These are phyloP conservation scores for Aspergillus ellipticus DNA, from an alignment of 495 filamentous ascomycete species.

Conservation along the genomic window DNA sequence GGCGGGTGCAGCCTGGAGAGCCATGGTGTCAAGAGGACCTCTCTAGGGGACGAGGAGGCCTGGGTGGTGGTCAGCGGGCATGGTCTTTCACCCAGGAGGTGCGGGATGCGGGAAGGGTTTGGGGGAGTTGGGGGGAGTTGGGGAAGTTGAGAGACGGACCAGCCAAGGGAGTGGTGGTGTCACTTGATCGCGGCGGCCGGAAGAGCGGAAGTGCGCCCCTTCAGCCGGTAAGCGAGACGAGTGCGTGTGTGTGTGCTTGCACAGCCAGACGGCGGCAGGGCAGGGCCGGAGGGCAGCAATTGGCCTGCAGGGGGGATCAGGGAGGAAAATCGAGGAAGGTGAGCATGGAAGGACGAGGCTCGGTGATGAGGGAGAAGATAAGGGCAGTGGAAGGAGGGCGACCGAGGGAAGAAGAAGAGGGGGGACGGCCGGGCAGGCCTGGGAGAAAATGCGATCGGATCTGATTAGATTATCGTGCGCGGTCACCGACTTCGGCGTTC, in stretches of 20 bases:
- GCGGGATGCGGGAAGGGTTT: conserved; percentile 1
- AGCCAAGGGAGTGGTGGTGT: conserved; percentile 13
- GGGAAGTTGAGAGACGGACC: too few relatives aligned
- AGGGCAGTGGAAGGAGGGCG: background rate
- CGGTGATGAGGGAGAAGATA: background rate
- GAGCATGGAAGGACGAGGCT: conserved; percentile 1
- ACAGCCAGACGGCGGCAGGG: background rate
- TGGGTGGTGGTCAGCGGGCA: conserved; percentile 18
- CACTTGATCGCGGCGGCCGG: conserved; percentile 32
- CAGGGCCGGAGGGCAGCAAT: too few relatives aligned
- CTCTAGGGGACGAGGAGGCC: conserved; percentile 4
- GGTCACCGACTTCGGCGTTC: conserved; percentile 25
- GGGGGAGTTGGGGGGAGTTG: conserved; percentile 8
- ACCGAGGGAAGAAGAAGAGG: conserved; percentile 15
- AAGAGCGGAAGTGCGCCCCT: conserved; percentile 41
- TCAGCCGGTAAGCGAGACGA: conserved; percentile 33
- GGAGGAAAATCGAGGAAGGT: background rate
- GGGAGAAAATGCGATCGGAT: conserved; percentile 39
- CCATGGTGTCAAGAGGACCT: conserved; percentile 22
- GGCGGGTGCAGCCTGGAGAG: conserved; percentile 32
- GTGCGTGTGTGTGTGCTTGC: background rate
- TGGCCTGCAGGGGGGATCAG: background rate
- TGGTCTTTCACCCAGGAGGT: background rate
- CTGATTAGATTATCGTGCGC: conserved; percentile 41
- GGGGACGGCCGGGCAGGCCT: conserved; percentile 8